phyloP scores from a whole-genome alignment of 1,284 basidiomycete species.

The Fomes fomentarius region DNA sequence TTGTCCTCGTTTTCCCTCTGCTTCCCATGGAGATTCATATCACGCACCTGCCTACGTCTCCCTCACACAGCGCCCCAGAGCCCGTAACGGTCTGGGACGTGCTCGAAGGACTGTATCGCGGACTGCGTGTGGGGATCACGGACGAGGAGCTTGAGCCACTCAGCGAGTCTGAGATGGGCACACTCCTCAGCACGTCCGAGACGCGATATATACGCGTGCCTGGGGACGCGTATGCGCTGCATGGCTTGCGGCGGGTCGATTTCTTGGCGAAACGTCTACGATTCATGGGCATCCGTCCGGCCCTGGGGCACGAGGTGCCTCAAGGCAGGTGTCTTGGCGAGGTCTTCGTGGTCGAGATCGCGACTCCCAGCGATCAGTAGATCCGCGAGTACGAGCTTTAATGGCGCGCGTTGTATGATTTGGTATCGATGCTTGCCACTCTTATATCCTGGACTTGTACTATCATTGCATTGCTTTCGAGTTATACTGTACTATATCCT shows the following conservation, averaged over 20 bases:
- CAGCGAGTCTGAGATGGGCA: neutral
- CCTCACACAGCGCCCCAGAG: neutral
- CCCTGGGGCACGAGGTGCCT: slow-evolving; percentile 4
- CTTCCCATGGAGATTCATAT: slow-evolving; percentile 5
- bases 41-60: neutral
- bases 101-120: slow-evolving; percentile 9
- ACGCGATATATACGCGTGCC: neutral
- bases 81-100: slow-evolving; percentile 17
- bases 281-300: slow-evolving; percentile 18
- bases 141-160: neutral
- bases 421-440: no score
- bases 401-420: no score
- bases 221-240: neutral
- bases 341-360: slow-evolving; percentile 13
- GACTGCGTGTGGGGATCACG: slow-evolving; percentile 7
- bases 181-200: neutral
- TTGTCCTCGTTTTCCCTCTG: slow-evolving; percentile 9
- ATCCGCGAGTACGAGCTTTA: no score
- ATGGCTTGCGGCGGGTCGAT: slow-evolving; percentile 20
- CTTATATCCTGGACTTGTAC: no score
- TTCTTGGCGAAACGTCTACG: slow-evolving; percentile 12
- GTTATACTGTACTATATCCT: no score
- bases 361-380: neutral
- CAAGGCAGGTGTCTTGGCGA: slow-evolving; percentile 10
- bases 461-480: no score